A percentile compares a stretch with the other conserved stretches of the same genome.
These are phyloP conservation scores for Penicillium silybi DNA, from an alignment of 495 filamentous ascomycete species.

Conservation along the genomic window DNA sequence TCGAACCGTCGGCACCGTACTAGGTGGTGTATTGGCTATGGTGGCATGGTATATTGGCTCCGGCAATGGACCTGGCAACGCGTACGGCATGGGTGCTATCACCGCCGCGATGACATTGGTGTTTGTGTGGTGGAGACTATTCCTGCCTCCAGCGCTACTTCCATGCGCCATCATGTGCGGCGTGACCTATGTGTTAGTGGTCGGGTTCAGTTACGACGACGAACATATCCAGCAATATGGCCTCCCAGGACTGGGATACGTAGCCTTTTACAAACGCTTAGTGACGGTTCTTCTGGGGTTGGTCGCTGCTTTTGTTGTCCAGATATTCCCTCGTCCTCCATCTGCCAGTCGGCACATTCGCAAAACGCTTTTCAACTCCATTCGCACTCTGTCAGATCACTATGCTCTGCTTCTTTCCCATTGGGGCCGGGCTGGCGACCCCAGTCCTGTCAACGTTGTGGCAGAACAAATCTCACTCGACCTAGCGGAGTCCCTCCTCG, in stretches of 20 bases:
- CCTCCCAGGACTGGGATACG: background rate
- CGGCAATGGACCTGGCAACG: background rate
- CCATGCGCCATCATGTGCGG: background rate
- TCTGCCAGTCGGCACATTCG: background rate
- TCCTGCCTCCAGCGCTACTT: background rate
- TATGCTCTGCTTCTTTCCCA: constrained; percentile 1
- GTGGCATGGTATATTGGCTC: background rate
- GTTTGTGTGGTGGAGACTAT: background rate
- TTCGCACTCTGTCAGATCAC: background rate
- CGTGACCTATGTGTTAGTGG: background rate
- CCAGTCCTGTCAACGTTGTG: constrained; percentile 2
- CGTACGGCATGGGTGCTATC: background rate
- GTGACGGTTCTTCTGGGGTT: background rate
- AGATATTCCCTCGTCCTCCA: background rate
- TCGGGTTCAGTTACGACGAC: constrained; percentile 1
- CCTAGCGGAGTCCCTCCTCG: background rate
- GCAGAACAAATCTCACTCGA: background rate
- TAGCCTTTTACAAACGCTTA: background rate
- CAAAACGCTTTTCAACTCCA: background rate
- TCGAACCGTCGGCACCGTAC: background rate
- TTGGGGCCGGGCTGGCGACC: background rate
- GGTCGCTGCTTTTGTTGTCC: background rate
- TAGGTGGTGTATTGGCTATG: background rate
- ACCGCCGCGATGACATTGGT: background rate
- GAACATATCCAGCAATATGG: background rate